Evolutionary conservation across 345 rosid genomes (phyloP).

Genomic region (Citrus unshiu): DNA sequence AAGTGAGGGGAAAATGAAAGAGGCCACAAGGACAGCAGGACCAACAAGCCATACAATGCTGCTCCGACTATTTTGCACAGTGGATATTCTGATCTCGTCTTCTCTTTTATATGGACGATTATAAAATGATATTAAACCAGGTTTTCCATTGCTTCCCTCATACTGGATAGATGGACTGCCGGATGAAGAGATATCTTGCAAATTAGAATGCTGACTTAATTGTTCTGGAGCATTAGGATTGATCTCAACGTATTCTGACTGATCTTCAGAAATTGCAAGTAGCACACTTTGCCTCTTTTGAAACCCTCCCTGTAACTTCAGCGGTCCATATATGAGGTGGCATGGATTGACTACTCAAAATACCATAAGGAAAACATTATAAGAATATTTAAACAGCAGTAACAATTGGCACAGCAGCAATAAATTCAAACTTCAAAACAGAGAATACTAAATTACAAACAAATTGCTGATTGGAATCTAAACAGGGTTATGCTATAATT

Average conservation of each 20-base stretch:
- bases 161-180: constrained; percentile 32
- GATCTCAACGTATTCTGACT: constrained; percentile 35
- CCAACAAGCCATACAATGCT: constrained; percentile 75
- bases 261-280: constrained; percentile 43
- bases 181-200: constrained; percentile 35
- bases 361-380: constrained; percentile 16
- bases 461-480: neutral
- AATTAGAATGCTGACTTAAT: constrained; percentile 20
- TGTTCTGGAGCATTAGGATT: constrained; percentile 29
- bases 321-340: constrained; percentile 19
- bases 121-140: constrained; percentile 81
- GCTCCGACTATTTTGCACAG: constrained; percentile 39
- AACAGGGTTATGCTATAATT: neutral
- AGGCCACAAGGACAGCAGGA: constrained; percentile 86
- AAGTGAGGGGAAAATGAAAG: constrained; percentile 85
- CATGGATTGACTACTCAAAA: constrained; percentile 31
- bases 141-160: constrained; percentile 59
- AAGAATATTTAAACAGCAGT: neutral
- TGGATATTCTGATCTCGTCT: constrained; percentile 20
- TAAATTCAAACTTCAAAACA: constrained; percentile 9
- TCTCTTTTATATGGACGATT: constrained; percentile 47
- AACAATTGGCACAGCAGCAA: neutral
- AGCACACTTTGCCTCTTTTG: constrained; percentile 28
- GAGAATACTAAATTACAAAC: neutral
- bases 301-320: constrained; percentile 29